Evolutionary conservation across 192 early-diverging fungal genomes (phyloP).

Genomic region (Gaertneriomyces sp.): DNA sequence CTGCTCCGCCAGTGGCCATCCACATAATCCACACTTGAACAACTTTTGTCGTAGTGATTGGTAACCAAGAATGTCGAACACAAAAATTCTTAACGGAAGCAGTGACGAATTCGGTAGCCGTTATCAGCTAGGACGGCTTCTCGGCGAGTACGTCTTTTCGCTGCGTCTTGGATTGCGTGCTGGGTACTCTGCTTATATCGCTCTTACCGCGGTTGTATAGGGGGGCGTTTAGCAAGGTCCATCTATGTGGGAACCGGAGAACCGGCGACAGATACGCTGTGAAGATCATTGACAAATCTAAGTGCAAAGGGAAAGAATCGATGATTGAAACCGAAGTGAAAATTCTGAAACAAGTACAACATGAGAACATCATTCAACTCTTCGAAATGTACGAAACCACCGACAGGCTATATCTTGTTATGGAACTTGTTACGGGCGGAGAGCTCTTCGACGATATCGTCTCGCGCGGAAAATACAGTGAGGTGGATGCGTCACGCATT

Average conservation of each 20-base stretch:
- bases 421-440: slow-evolving; percentile 73
- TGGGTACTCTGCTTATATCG: background rate
- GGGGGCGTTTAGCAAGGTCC: slow-evolving; percentile 74
- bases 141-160: too few relatives aligned
- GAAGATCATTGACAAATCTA: slow-evolving; percentile 79
- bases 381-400: slow-evolving; percentile 60
- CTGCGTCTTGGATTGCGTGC: too few relatives aligned
- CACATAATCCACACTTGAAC: too few relatives aligned
- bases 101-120: too few relatives aligned
- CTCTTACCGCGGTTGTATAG: slow-evolving; percentile 24
- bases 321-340: slow-evolving; percentile 81
- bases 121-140: too few relatives aligned
- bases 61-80: background rate
- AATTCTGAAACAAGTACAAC: slow-evolving; percentile 65
- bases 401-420: slow-evolving; percentile 52
- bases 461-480: slow-evolving; percentile 66
- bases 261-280: slow-evolving; percentile 71
- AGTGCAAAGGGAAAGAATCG: slow-evolving; percentile 66
- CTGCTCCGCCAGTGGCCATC: too few relatives aligned
- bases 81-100: background rate
- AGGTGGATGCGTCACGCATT: slow-evolving; percentile 73
- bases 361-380: slow-evolving; percentile 60
- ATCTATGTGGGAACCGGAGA: slow-evolving; percentile 58
- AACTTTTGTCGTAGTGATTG: slow-evolving; percentile 1
- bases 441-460: slow-evolving; percentile 93